Evolutionary conservation across 2,329 filamentous ascomycete genomes (phyloP).

Genomic region (Penicillium thymicola): DNA sequence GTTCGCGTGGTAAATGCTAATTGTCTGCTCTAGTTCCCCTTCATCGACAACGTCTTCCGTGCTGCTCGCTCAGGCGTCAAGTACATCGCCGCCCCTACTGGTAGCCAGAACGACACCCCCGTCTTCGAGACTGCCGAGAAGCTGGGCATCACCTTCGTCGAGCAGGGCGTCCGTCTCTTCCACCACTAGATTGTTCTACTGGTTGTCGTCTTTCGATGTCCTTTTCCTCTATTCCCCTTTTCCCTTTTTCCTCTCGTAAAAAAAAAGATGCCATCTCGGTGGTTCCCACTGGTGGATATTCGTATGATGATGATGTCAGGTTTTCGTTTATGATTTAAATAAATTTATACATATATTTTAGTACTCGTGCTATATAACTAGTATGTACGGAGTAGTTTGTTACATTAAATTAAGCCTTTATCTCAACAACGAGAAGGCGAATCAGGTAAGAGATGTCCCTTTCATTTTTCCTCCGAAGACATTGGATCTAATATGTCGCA

Average conservation of each 20-base stretch:
- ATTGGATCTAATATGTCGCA: not conserved
- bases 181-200: conserved; percentile 67
- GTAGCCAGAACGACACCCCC: conserved; percentile 56
- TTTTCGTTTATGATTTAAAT: conserved; percentile 22
- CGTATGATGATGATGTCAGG: conserved; percentile 27
- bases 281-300: conserved; percentile 9
- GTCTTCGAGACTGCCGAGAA: conserved; percentile 81
- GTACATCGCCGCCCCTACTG: conserved; percentile 90
- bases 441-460: not conserved
- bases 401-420: not conserved
- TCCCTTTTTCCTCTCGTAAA: conserved; percentile 5
- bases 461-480: not conserved
- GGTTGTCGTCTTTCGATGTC: conserved; percentile 3
- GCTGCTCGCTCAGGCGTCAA: conserved; percentile 84
- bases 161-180: conserved; percentile 92
- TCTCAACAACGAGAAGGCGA: not conserved
- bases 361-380: not conserved
- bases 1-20: not conserved
- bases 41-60: conserved; percentile 96
- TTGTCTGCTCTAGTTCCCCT: conserved; percentile 69
- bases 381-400: no score
- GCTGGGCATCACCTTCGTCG: conserved; percentile 87
- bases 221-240: conserved; percentile 1
- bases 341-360: conserved; percentile 17
- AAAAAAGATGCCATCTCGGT: conserved; percentile 12